A percentile compares a stretch with the other conserved stretches of the same genome.
Evolutionary conservation across 768 basidiomycete species (phyloP).

Genomic region (Leccinum broughii): DNA sequence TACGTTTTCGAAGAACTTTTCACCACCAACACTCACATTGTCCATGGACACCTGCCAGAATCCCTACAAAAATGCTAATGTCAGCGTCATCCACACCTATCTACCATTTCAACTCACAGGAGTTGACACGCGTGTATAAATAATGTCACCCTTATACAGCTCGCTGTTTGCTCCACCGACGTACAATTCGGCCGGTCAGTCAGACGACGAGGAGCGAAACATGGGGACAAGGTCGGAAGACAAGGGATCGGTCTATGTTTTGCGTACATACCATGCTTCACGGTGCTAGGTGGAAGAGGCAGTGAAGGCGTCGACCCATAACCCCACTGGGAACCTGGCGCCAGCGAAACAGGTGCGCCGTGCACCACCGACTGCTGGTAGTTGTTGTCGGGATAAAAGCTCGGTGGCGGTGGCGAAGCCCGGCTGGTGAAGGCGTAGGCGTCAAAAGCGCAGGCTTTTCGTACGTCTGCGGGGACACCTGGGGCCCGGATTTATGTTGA

Average conservation of each 20-base stretch:
- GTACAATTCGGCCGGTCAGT: no score
- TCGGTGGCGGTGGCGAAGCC: conserved; percentile 42
- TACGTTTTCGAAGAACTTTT: no score
- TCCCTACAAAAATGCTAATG: no score
- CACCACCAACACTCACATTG: no score
- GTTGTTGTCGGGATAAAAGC: conserved; percentile 20
- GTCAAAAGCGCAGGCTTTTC: conserved; percentile 47
- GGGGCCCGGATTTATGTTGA: conserved; percentile 52
- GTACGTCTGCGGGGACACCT: conserved; percentile 33
- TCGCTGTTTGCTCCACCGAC: no score
- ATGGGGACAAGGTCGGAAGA: no score
- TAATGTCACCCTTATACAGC: no score
- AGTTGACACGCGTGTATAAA: no score
- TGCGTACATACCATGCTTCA: conserved; percentile 1
- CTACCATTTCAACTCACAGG: no score
- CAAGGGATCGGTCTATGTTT: background rate
- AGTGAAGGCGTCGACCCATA: conserved; percentile 26
- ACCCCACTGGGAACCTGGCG: conserved; percentile 19
- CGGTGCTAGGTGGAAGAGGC: background rate
- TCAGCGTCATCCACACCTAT: no score
- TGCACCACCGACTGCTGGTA: conserved; percentile 25
- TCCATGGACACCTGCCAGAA: no score
- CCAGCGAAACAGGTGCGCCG: conserved; percentile 11
- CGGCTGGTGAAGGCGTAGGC: conserved; percentile 33
- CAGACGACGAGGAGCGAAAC: background rate